Conservation (phyloP, 1,139 yeast genomes). For the Taphrina deformans region DNA sequence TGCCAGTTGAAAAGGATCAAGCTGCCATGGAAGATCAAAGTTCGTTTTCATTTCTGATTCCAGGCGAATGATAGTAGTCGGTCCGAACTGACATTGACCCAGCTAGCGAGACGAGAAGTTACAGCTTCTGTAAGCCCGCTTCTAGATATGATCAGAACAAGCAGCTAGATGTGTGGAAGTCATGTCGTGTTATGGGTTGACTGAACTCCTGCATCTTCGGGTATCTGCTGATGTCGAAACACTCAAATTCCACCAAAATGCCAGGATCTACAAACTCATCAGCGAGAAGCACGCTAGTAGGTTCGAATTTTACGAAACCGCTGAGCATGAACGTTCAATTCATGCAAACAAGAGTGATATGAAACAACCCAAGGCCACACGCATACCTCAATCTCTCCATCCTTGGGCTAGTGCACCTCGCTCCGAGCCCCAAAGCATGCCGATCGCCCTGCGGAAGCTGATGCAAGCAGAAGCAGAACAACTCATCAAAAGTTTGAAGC, state of each 20-base stretch:
- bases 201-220: neutral
- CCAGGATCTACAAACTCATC: conserved; percentile 1
- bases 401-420: neutral
- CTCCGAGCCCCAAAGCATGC: neutral
- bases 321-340: neutral
- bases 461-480: neutral
- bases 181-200: neutral
- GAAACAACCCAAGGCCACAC: neutral
- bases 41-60: no score
- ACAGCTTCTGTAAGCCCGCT: no score
- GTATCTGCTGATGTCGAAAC: neutral
- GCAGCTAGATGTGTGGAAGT: no score
- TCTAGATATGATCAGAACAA: neutral
- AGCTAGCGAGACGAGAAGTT: no score
- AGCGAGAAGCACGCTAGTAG: neutral
- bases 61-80: no score
- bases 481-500: no score
- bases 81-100: no score
- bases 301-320: neutral
- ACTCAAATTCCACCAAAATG: neutral
- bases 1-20: no score
- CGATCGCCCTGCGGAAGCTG: neutral
- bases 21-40: no score
- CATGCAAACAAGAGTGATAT: neutral
- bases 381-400: neutral